Base-by-base conservation (phyloP, 2,329 filamentous ascomycete species). In the Aspergillus pseudoterreus region DNA sequence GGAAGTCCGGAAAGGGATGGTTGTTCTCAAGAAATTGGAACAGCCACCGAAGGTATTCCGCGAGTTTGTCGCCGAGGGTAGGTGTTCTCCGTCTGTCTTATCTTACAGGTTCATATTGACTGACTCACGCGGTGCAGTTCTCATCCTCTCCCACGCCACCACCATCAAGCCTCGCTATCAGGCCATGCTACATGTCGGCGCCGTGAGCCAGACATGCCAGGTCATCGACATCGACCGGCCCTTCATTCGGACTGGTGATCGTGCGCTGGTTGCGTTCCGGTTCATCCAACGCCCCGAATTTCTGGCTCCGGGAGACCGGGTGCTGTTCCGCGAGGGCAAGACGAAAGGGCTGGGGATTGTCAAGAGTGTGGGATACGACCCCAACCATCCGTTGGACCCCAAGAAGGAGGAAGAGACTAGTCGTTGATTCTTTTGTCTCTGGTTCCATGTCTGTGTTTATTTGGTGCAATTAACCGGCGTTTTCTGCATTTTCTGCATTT, bases 171-270 rank as follows among this genome's bases (percentile, higher is more conserved):
- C 86, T 0, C 92, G 91, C 63, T 99, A 99, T 60, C 94, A 99
- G 75, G 94, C 94, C 0, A 99, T 97, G 92, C 80, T 99, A 19
- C 94, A 99, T 63, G 92, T 99, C 4, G 94, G 94, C 0, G 89
- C 94, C 0, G 88, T 99, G 41, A 90, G 88, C 38, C 94, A 99
- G 74, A 99, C 94, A 0, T 99, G 94, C 66, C 86, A 91, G 10
- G 96, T 99, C 66, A 95, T 99, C 64, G 94, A 96, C 65, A 94
- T 99, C 59, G 94, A 99, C 68, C 85, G 92, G n/a, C 88, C 88
- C 22, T 94, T 92, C 63, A 96, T 99, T 58, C 84, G 94, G 6
- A 96, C 92, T 0, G 94, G 94, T 9, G 94, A 97, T 69, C 81
- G 92, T n/a, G 94, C 94, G 2, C 86, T 86, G 0, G 94, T 99